Evolutionary conservation across 1,284 basidiomycete genomes (phyloP).

Genomic region (Cutaneotrichosporon sp.): DNA sequence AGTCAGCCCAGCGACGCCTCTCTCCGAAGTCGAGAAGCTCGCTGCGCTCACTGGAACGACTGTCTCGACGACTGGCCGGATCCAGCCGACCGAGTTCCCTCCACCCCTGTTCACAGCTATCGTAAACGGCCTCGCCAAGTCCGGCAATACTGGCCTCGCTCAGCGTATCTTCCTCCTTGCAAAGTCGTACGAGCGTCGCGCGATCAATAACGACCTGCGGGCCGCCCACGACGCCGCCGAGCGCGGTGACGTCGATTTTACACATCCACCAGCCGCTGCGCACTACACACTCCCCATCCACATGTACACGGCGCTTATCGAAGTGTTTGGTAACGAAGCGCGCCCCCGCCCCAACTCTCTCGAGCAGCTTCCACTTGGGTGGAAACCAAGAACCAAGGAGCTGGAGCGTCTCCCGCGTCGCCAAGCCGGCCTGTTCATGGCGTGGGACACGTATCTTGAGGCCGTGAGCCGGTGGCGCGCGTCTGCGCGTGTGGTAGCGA

Average conservation of each 20-base stretch:
- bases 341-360: constrained; percentile 7
- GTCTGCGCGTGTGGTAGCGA: not conserved
- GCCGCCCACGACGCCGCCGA: too few species aligned
- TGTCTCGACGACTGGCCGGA: constrained; percentile 10
- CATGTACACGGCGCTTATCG: constrained; percentile 30
- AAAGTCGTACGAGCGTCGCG: constrained; percentile 5
- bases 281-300: constrained; percentile 20
- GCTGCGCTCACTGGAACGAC: not conserved
- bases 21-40: not conserved
- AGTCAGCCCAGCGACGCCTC: constrained; percentile 2
- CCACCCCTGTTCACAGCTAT: constrained; percentile 25
- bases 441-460: not conserved
- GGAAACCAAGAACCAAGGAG: not conserved
- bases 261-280: not conserved
- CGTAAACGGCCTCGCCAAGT: constrained; percentile 25
- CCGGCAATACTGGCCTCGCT: constrained; percentile 29
- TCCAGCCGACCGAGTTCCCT: constrained; percentile 13
- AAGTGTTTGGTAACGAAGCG: constrained; percentile 17
- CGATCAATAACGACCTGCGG: too few species aligned
- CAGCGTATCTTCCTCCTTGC: constrained; percentile 34
- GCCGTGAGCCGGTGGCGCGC: not conserved
- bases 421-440: constrained; percentile 11
- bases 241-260: not conserved
- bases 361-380: not conserved
- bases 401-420: not conserved